Evolutionary conservation across 2,329 filamentous ascomycete genomes (phyloP).

Genomic region (Nemania sp.): DNA sequence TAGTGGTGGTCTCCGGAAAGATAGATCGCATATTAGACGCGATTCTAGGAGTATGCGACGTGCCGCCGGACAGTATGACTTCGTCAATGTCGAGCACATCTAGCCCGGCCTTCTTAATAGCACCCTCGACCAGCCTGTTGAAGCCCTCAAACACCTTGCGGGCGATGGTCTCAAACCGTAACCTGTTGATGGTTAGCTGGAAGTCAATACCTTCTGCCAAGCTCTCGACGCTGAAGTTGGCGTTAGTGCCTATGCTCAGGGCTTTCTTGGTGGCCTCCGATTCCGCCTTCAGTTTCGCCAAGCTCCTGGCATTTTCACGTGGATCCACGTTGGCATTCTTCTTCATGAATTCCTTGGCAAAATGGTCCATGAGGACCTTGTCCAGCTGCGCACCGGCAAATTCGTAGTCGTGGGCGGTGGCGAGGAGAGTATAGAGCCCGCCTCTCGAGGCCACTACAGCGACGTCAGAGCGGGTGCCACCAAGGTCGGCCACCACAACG

Average conservation of each 20-base stretch:
- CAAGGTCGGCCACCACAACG: constrained; percentile 87
- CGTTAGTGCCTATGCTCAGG: constrained; percentile 83
- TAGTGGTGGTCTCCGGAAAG: constrained; percentile 78
- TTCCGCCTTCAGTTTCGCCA: constrained; percentile 92
- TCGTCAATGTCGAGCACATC: constrained; percentile 93
- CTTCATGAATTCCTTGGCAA: constrained; percentile 98
- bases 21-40: constrained; percentile 76
- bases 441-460: constrained; percentile 87
- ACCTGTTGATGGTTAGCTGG: constrained; percentile 86
- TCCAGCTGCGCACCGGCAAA: constrained; percentile 85
- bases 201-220: constrained; percentile 89
- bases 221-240: constrained; percentile 90
- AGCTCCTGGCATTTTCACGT: constrained; percentile 73
- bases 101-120: constrained; percentile 87
- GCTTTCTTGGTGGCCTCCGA: constrained; percentile 90
- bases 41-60: constrained; percentile 91
- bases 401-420: constrained; percentile 94
- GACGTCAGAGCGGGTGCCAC: constrained; percentile 89
- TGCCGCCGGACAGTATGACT: constrained; percentile 90
- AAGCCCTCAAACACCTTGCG: constrained; percentile 88
- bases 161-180: constrained; percentile 87
- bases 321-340: constrained; percentile 87
- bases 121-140: constrained; percentile 80
- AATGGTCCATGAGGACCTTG: constrained; percentile 90
- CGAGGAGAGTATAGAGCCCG: constrained; percentile 94